Base-by-base conservation (phyloP, 164 flowering plant genomes). In the Nymphaea thermarum region DNA sequence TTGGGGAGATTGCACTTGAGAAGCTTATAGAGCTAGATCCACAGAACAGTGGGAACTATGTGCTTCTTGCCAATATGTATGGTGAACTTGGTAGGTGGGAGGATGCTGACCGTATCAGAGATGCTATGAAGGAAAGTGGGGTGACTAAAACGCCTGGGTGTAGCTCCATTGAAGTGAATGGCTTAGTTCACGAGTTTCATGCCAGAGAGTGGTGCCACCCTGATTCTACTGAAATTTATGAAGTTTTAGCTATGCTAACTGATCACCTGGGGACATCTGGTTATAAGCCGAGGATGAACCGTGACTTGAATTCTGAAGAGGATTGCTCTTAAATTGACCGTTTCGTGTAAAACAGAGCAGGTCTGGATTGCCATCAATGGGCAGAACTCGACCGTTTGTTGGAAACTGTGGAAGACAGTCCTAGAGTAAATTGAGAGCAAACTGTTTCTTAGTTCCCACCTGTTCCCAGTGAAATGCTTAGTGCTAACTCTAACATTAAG, bases 41-140 rank as follows among this genome's bases (percentile, higher is more conserved):
- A 7, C 42, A 47, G 36, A 60, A 67, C n/a, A 67, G 70, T 42
- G 70, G 70, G 64, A 67, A 67, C 47, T 66, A 66, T 66, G 68
- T 66, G 43, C 59, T 66, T 10, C 61, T 66, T 3, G 45, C 68
- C 12, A 66, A 66, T 60, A 66, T 66, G 68, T 66, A 66, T 51
- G 59, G 3, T 42, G 55, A 11, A 43, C 68, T 66, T 47, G 67
- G 67, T n/a, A 65, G 44, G 43, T 53, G 42, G 60, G 68, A 66
- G 42, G 68, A 66, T 25, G 68, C 55, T 18, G 60, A 66, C 60
- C 45, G 61, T 59, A 43, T 66, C 42, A 53, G 68, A 51, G 61
- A 0, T 25, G 42, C 15, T 25, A 66, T 53, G 68, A 66, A 42
- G 61, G 68, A 66, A 7, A 15, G 42, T 2, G 70, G 63, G 55